Evolutionary conservation across 139 green algal genomes (phyloP).

Genomic region (Auxenochlorella pyrenoidosa): DNA sequence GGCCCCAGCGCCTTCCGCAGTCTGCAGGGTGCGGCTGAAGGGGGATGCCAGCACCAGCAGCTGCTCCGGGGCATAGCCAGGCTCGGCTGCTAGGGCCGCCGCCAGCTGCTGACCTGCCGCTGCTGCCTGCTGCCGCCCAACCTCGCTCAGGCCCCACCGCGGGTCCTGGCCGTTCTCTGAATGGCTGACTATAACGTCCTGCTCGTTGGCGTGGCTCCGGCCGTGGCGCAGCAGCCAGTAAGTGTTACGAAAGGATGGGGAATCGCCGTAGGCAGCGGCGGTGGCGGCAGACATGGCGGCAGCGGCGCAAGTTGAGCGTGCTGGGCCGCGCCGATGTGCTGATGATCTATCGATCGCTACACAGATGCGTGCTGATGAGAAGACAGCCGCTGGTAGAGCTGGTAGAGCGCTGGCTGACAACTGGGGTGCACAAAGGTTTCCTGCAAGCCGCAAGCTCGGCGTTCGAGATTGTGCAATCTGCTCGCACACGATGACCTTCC

Average conservation of each 20-base stretch:
- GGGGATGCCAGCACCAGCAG: constrained; percentile 54
- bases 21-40: constrained; percentile 63
- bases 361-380: too few relatives aligned
- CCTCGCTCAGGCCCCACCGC: constrained; percentile 51
- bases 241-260: constrained; percentile 26
- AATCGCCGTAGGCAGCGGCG: not conserved
- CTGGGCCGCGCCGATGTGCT: too few relatives aligned
- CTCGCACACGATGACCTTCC: too few relatives aligned
- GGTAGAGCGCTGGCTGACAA: too few relatives aligned
- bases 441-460: too few relatives aligned
- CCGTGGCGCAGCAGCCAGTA: constrained; percentile 62
- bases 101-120: constrained; percentile 43
- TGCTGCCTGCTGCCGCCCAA: constrained; percentile 55
- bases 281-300: not conserved
- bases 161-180: constrained; percentile 49
- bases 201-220: constrained; percentile 55
- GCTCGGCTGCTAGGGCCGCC: not conserved
- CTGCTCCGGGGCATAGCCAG: not conserved
- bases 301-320: too few relatives aligned
- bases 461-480: too few relatives aligned
- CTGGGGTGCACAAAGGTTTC: too few relatives aligned
- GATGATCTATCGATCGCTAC: too few relatives aligned
- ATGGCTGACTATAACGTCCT: constrained; percentile 48
- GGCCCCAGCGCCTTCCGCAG: constrained; percentile 26
- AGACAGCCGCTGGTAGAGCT: too few relatives aligned